A percentile compares a stretch with the other conserved stretches of the same genome.
Evolutionary conservation across 768 basidiomycete species (phyloP).

Genomic region (Flagelloscypha sp.): DNA sequence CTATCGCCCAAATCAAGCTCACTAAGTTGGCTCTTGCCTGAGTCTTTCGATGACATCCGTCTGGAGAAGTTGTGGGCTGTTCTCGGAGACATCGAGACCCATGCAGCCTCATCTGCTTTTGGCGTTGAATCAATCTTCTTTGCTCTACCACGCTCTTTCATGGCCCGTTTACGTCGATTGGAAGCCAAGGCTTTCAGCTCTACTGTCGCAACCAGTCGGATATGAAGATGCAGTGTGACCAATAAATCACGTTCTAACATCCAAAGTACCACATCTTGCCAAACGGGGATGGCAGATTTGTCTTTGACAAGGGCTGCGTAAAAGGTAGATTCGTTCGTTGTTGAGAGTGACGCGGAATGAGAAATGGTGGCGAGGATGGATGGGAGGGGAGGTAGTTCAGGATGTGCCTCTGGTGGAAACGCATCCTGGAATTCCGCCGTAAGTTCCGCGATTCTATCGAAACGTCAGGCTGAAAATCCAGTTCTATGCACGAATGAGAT

Average conservation of each 20-base stretch:
- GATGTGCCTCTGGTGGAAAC: slow-evolving; percentile 40
- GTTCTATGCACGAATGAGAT: slow-evolving; percentile 6
- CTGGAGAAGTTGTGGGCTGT: slow-evolving; percentile 28
- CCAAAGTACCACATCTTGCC: slow-evolving; percentile 83
- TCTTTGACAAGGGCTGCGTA: slow-evolving; percentile 68
- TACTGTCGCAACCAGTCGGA: slow-evolving; percentile 73
- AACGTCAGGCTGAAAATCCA: slow-evolving; percentile 4
- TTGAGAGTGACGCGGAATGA: slow-evolving; percentile 51
- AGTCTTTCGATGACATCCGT: slow-evolving; percentile 39
- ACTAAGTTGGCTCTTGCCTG: slow-evolving; percentile 30
- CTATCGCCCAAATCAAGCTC: slow-evolving; percentile 21
- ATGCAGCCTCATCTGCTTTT: slow-evolving; percentile 14
- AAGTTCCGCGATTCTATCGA: slow-evolving; percentile 43
- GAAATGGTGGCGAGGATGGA: slow-evolving; percentile 71
- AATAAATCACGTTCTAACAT: slow-evolving; percentile 83
- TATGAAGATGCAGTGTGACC: slow-evolving; percentile 75
- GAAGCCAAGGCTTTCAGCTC: too few species aligned
- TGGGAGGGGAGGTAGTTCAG: slow-evolving; percentile 61
- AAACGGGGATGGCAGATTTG: slow-evolving; percentile 60
- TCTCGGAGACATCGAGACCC: slow-evolving; percentile 4
- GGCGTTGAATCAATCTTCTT: slow-evolving; percentile 13
- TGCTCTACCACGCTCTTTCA: slow-evolving; percentile 30
- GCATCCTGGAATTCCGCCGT: slow-evolving; percentile 49
- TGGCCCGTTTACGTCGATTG: slow-evolving; percentile 60
- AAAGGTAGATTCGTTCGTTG: slow-evolving; percentile 69